Evolutionary conservation across 2,329 filamentous ascomycete species (phyloP).

Genomic region (Daldinia eschscholtzii): DNA sequence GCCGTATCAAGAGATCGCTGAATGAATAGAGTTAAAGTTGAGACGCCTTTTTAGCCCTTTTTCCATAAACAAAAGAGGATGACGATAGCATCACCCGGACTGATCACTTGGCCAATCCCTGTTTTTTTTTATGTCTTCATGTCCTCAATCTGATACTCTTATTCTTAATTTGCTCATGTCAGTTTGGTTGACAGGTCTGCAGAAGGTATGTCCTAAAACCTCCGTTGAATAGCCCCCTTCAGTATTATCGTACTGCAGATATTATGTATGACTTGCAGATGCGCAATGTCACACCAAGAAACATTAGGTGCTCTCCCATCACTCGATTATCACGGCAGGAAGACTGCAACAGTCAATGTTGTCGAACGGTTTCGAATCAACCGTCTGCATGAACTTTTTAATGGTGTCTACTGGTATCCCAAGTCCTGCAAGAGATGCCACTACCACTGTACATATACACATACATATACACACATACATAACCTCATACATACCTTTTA

Average conservation of each 20-base stretch:
- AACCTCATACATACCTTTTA: not conserved
- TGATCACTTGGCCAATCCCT: not conserved
- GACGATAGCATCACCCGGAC: slow-evolving; percentile 32
- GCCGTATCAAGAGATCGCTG: slow-evolving; percentile 2
- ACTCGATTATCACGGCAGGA: slow-evolving; percentile 38
- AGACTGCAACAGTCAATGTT: slow-evolving; percentile 19
- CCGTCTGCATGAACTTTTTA: slow-evolving; percentile 20
- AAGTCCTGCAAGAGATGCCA: slow-evolving; percentile 6
- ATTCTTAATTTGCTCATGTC: slow-evolving; percentile 2
- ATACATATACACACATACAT: not conserved
- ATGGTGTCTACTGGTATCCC: slow-evolving; percentile 2
- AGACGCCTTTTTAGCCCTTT: slow-evolving; percentile 5
- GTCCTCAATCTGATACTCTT: not conserved
- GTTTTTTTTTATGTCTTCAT: not conserved
- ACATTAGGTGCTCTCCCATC: slow-evolving; percentile 22
- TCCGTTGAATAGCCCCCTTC: slow-evolving; percentile 13
- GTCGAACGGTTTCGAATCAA: slow-evolving; percentile 32
- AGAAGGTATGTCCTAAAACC: slow-evolving; percentile 6
- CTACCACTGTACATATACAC: not conserved
- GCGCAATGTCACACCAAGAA: slow-evolving; percentile 33
- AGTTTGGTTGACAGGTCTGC: slow-evolving; percentile 4
- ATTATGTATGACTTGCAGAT: slow-evolving; percentile 41
- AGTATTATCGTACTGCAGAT: slow-evolving; percentile 38
- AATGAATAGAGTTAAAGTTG: slow-evolving; percentile 15
- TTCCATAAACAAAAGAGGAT: slow-evolving; percentile 12